Percentiles rank a stretch among this genome's conserved stretches.
phyloP scores from a whole-genome alignment of 2,329 filamentous ascomycete genomes.

The Fusarium azukiicola region DNA sequence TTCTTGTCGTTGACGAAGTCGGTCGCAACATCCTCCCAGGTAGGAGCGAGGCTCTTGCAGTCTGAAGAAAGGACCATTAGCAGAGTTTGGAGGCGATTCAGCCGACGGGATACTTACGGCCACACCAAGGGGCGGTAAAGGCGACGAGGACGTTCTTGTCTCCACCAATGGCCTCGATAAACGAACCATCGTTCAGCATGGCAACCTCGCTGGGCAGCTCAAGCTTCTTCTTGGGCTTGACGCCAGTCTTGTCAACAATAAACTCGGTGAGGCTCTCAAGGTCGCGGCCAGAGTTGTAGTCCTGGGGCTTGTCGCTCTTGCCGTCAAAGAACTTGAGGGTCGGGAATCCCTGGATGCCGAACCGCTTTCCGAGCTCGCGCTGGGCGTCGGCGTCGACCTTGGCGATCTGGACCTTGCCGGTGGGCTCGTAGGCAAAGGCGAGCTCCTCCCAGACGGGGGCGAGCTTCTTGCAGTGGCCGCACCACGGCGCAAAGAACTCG shows the following conservation, averaged over 20 bases:
- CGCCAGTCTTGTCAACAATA: constrained; percentile 91
- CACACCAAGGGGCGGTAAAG: constrained; percentile 99
- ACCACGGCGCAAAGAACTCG: constrained; percentile 99
- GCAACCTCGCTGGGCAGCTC: constrained; percentile 87
- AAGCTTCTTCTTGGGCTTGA: constrained; percentile 89
- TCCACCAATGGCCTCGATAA: constrained; percentile 88
- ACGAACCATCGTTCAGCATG: constrained; percentile 89
- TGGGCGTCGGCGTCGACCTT: constrained; percentile 98
- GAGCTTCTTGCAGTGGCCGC: constrained; percentile 99
- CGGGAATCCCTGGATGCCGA: constrained; percentile 96
- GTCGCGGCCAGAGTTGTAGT: constrained; percentile 94
- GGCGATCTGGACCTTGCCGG: constrained; percentile 89
- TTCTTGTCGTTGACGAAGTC: constrained; percentile 89
- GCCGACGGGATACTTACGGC: constrained; percentile 83
- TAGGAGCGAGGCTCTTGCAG: constrained; percentile 96
- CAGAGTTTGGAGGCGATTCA: constrained; percentile 2
- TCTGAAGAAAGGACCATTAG: constrained; percentile 74
- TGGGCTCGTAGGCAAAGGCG: constrained; percentile 85
- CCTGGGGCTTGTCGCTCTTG: constrained; percentile 90
- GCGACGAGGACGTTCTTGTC: constrained; percentile 96
- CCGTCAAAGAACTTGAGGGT: constrained; percentile 99
- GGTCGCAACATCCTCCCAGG: constrained; percentile 92
- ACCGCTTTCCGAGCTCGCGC: constrained; percentile 90
- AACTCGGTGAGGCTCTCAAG: constrained; percentile 91
- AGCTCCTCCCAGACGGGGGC: constrained; percentile 98